phyloP scores from a whole-genome alignment of 2,329 filamentous ascomycete genomes.

The Herpotrichia juniperi region DNA sequence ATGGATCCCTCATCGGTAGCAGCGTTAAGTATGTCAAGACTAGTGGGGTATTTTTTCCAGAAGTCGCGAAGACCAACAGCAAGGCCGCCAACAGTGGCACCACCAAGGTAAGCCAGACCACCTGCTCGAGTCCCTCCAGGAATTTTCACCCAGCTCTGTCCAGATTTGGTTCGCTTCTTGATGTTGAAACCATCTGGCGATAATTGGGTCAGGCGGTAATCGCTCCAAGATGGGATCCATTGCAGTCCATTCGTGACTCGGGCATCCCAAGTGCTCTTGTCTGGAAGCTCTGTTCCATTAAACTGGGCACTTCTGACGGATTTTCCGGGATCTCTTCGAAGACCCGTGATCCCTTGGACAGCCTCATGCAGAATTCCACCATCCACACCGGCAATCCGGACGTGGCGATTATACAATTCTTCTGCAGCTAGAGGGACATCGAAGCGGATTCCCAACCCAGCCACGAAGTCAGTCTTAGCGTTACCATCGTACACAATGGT shows the following conservation, averaged over 20 bases:
- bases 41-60: constrained; percentile 68
- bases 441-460: constrained; percentile 62
- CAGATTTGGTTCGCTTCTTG: constrained; percentile 64
- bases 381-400: constrained; percentile 61
- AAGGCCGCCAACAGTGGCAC: constrained; percentile 62
- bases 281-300: constrained; percentile 53
- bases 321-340: constrained; percentile 61
- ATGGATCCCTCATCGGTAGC: constrained; percentile 57
- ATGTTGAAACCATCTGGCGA: constrained; percentile 66
- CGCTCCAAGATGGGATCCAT: constrained; percentile 65
- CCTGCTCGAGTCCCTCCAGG: constrained; percentile 62
- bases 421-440: constrained; percentile 60
- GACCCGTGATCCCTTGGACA: constrained; percentile 65
- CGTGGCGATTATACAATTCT: constrained; percentile 63
- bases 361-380: constrained; percentile 64
- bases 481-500: constrained; percentile 63
- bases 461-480: constrained; percentile 57
- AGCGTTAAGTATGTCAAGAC: constrained; percentile 61
- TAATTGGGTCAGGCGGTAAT: constrained; percentile 63
- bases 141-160: constrained; percentile 64
- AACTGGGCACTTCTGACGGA: constrained; percentile 58
- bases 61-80: constrained; percentile 65
- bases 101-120: constrained; percentile 65
- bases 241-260: constrained; percentile 55
- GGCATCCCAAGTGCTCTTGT: constrained; percentile 55